These are phyloP conservation scores for Kazachstania psychrophila DNA, from an alignment of 805 yeast species.

Conservation along the genomic window DNA sequence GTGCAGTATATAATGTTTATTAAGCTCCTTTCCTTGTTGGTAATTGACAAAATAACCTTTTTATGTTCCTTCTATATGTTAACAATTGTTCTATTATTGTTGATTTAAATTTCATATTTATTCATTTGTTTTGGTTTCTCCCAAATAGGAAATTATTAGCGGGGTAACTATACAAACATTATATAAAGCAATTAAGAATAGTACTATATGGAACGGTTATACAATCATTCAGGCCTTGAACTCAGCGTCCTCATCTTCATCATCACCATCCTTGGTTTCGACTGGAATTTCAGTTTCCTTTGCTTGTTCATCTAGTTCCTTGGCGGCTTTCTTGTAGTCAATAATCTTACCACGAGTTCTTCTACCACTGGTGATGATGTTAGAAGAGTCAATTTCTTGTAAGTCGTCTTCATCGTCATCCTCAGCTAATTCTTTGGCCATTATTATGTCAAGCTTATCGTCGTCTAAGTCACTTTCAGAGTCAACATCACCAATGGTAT, in stretches of 20 bases:
- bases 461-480: conserved; percentile 43
- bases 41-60: too few species aligned
- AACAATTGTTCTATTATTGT: too few species aligned
- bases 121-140: not conserved
- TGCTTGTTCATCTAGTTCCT: conserved; percentile 46
- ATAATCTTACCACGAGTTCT: conserved; percentile 86
- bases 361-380: conserved; percentile 76
- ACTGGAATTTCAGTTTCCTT: conserved; percentile 48
- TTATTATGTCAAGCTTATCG: conserved; percentile 39
- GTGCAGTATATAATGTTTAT: too few species aligned
- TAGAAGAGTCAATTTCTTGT: conserved; percentile 69
- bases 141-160: conserved; percentile 1
- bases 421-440: conserved; percentile 37
- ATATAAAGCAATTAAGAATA: too few species aligned
- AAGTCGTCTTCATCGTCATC: conserved; percentile 73
- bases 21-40: too few species aligned
- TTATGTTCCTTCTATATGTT: too few species aligned
- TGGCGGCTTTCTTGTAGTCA: conserved; percentile 76
- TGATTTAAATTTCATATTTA: too few species aligned
- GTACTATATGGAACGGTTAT: conserved; percentile 40
- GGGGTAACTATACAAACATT: too few species aligned
- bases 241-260: conserved; percentile 15
- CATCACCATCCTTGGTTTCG: conserved; percentile 34
- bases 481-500: conserved; percentile 29
- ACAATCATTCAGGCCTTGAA: conserved; percentile 50